Evolutionary conservation across 768 basidiomycete genomes (phyloP).

Genomic region (Arthromyces matolae): DNA sequence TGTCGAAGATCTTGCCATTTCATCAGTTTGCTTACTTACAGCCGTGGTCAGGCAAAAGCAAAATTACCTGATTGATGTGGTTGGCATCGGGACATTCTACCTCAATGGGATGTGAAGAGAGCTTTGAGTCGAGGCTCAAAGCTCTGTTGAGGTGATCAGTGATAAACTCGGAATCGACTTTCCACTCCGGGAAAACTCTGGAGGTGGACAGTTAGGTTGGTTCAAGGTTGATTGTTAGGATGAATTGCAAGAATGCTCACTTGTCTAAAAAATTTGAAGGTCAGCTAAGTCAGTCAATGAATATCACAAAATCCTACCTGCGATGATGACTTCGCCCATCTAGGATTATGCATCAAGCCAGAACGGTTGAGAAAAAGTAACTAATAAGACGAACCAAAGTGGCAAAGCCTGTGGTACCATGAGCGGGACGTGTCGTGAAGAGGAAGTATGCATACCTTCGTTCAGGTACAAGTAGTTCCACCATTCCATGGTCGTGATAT

Average conservation of each 20-base stretch:
- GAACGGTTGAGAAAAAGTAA: neutral
- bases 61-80: conserved; percentile 66
- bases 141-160: conserved; percentile 74
- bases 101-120: conserved; percentile 90
- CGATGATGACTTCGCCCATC: conserved; percentile 87
- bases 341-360: conserved; percentile 19
- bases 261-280: neutral
- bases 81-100: conserved; percentile 86
- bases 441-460: conserved; percentile 47
- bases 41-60: neutral
- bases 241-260: too few species aligned
- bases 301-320: conserved; percentile 40
- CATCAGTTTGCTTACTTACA: neutral
- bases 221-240: too few species aligned
- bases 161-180: conserved; percentile 77
- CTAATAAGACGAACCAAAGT: conserved; percentile 54
- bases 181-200: conserved; percentile 84
- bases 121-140: conserved; percentile 75
- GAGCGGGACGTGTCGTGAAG: conserved; percentile 1
- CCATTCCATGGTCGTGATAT: conserved; percentile 93
- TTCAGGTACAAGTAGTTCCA: conserved; percentile 85
- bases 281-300: conserved; percentile 2
- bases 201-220: conserved; percentile 3
- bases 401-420: conserved; percentile 60
- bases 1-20: conserved; percentile 73